Base-by-base conservation (phyloP, 2,329 filamentous ascomycete species). In the Furcasterigmium sp. region DNA sequence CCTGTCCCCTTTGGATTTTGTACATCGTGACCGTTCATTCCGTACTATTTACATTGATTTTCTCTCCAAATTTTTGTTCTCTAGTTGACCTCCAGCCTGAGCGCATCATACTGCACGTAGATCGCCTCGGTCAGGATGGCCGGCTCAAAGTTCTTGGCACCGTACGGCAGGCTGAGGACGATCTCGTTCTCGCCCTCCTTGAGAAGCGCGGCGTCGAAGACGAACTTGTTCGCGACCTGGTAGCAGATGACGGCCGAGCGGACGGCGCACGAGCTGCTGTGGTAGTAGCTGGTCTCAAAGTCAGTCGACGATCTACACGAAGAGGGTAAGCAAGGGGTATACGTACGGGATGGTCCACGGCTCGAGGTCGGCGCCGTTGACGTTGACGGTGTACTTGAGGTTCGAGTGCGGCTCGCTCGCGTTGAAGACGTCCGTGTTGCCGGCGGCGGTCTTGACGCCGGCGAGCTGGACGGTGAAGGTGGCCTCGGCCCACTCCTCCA, bases 401-500 rank as follows among this genome's bases (percentile, higher is more conserved):
- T 81, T 73, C 3, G 64, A 60, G 50, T 70, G 75, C 13, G 64
- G 64, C 53, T 82, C 67, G 3, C 61, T 67, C 2, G 69, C 61
- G 49, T 78, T 78, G 50, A 61, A 77, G 2, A 73, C 62, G 55
- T 82, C 77, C 1, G 76, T 80, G 51, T 82, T 82, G 1, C 78
- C 77, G 0, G 73, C 69, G 4, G 77, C 76, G 0, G 76, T 79
- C 61, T 84, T 84, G 2, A 73, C 80, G 3, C 74, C 80, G 0
- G 80, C 80, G 2, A 84, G 65, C 54, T 84, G 80, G 2, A 84
- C 69, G 0, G 80, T 84, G 20, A 84, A 72, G 0, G 76, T 82
- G 0, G 77, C 80, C 19, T 64, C 60, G 23, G 56, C 63, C 44
- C 64, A 70, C 6, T 60, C 57, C 3, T 56, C 51, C 2, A 80